Evolutionary conservation across 108 stramenopile genomes (phyloP), one percentile per base, ranked within the genome.

Genomic region (Nitzschia sp.): DNA sequence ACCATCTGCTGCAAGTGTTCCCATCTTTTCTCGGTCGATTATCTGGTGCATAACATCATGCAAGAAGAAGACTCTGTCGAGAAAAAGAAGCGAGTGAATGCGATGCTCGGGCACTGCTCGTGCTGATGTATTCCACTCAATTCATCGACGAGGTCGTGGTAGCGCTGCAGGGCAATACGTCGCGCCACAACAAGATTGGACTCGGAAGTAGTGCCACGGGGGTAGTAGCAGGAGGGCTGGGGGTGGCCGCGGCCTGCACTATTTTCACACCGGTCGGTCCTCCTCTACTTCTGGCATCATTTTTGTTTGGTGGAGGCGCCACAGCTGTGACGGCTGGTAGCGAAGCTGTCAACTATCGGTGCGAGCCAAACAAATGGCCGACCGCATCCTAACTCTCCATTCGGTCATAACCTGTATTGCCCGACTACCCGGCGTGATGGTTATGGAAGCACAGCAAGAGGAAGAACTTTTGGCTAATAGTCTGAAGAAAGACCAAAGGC

Each of bases 261-360:
- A 78, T 91, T 65, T 80, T 85, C 29, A 83, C 89, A 0, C 85
- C 89, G 1, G 85, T 68, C 19, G 90, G 90, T 26, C 80, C 87
- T 11, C 90, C 90, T 8, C 59, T 91, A 4, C 63, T 91, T 15
- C 70, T 91, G 54, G 86, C 90, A 1, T 83, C 84, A 5, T 49
- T 91, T 17, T 55, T 91, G n/a, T 85, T 91, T 71, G 85, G 90
- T 2, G 82, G 84, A 17, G 72, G 73, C n/a, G 84, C 90, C 1
- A 82, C 84, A 1, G 82, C 83, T 11, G 86, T 66, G 8, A 73
- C 76, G 46, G 84, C 86, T 17, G 84, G 84, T 25, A 78, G 71
- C 51, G 83, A 84, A n/a, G 79, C 70, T 1, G 63, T 77, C 17
- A 81, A 77, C 60, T 88, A 85, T 60, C 86, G 68, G 32, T 79